A percentile compares a stretch with the other conserved stretches of the same genome.
Evolutionary conservation across 2,329 filamentous ascomycete species (phyloP).

Genomic region (Parascedosporium putredinis): DNA sequence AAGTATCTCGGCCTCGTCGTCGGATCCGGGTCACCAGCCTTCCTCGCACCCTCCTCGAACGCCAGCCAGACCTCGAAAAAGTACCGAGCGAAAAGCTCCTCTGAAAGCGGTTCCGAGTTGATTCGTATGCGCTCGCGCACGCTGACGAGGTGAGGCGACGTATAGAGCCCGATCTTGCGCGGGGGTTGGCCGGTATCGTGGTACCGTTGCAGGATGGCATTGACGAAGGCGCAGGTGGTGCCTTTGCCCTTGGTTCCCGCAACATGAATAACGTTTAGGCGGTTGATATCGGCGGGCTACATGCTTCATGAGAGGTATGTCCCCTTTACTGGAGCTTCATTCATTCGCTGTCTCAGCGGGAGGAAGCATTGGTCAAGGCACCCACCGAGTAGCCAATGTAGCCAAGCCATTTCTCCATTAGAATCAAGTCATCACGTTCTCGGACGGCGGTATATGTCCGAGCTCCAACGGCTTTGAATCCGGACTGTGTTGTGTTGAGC

Average conservation of each 20-base stretch:
- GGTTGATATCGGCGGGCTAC: conserved; percentile 17
- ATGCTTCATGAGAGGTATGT: too few relatives aligned
- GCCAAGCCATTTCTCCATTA: too few relatives aligned
- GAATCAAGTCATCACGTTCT: too few relatives aligned
- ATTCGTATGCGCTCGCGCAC: conserved; percentile 32
- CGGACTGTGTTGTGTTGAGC: too few relatives aligned
- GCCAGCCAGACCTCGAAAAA: conserved; percentile 35
- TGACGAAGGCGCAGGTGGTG: conserved; percentile 36
- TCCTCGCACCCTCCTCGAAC: conserved; percentile 14
- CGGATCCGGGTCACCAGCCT: too few relatives aligned
- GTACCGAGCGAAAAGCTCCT: conserved; percentile 29
- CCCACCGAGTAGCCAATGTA: too few relatives aligned
- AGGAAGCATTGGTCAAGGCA: too few relatives aligned
- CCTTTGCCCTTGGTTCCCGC: conserved; percentile 46
- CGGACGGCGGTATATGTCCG: too few relatives aligned
- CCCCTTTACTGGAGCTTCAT: too few relatives aligned
- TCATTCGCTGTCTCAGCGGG: too few relatives aligned
- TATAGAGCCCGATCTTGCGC: conserved; percentile 34
- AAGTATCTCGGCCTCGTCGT: conserved; percentile 23
- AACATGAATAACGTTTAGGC: conserved; percentile 38
- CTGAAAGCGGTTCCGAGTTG: conserved; percentile 24
- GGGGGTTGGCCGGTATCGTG: conserved; percentile 14
- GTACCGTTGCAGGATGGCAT: conserved; percentile 27
- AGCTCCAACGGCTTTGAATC: too few relatives aligned
- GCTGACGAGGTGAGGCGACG: conserved; percentile 34